Evolutionary conservation across 108 stramenopile genomes (phyloP).

Genomic region (Cylindrotheca closterium): DNA sequence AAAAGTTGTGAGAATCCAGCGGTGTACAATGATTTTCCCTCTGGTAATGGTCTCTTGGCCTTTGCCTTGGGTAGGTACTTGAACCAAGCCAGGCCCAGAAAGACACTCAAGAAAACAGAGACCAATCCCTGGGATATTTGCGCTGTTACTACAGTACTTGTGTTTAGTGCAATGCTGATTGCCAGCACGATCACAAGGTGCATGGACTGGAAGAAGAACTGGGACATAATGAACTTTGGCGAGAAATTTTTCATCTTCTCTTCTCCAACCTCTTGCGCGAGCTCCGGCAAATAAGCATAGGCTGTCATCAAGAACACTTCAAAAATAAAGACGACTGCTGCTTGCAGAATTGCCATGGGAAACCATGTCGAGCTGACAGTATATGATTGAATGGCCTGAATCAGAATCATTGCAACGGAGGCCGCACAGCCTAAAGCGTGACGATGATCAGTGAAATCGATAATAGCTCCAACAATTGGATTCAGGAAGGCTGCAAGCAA

Average conservation of each 20-base stretch:
- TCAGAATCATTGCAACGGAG: constrained; percentile 27
- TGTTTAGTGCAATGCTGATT: constrained; percentile 25
- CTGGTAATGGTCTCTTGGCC: constrained; percentile 46
- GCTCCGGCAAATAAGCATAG: constrained; percentile 56
- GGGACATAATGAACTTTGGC: constrained; percentile 39
- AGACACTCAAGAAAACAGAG: constrained; percentile 1
- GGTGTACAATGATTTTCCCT: constrained; percentile 29
- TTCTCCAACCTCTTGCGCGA: constrained; percentile 44
- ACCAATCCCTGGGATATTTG: constrained; percentile 27
- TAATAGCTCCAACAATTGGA: constrained; percentile 55
- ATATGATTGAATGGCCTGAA: constrained; percentile 55
- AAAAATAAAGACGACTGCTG: constrained; percentile 44
- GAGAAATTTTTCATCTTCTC: constrained; percentile 33
- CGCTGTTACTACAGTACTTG: constrained; percentile 34
- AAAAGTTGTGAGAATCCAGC: constrained; percentile 40
- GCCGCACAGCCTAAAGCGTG: constrained; percentile 34
- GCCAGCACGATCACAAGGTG: constrained; percentile 46
- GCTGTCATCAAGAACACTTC: constrained; percentile 26
- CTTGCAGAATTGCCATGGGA: constrained; percentile 51
- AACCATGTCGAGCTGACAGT: too few species aligned
- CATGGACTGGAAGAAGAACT: constrained; percentile 45
- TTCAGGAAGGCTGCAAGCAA: constrained; percentile 54
- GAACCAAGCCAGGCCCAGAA: constrained; percentile 37
- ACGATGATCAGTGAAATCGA: constrained; percentile 56
- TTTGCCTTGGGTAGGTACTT: constrained; percentile 26